Evolutionary conservation across 352 stramenopile genomes (phyloP), one percentile per base, ranked within the genome.

Genomic region (Phytophthora sansomeana): DNA sequence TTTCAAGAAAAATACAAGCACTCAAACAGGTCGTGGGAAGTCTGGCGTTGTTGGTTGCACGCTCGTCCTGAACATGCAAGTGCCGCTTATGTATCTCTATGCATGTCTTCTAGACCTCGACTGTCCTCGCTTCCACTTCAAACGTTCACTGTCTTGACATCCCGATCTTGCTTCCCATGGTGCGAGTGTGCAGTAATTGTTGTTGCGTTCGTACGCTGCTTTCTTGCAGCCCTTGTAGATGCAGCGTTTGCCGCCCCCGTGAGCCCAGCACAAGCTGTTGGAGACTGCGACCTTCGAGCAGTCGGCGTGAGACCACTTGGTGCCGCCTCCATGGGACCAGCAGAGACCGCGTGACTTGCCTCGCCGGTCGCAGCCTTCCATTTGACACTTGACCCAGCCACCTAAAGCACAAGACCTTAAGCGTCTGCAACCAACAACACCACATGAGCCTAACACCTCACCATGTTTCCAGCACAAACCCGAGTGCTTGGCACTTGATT

Each of bases 101-200:
- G 51, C 21, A 36, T 46, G 19, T 14, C 17, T 44, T 55, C 19
- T 53, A 53, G 36, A 17, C 43, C 17, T 16, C 8, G 38, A 6
- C 49, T 6, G n/a, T 39, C 19, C 8, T 46, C 0, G 14, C 33
- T 24, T 21, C 32, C 16, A 39, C 21, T 53, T 54, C 41, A 53
- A 30, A 29, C n/a, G 17, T 21, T 51, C 46, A 39, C 58, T 10
- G 48, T 26, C 41, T 46, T 47, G 39, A 5, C 1, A 16, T 52
- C 42, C 49, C 24, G 21, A 26, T 50, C 30, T 24, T 9, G 58
- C 47, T 63, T 38, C 7, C 57, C 46, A 53, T 67, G 52, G 49
- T 85, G 77, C 67, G 71, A 8, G 56, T 62, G 56, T 62, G 60
- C 77, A 85, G 58, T 74, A 80, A 46, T 85, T 74, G 59, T 80